Evolutionary conservation across 2,329 filamentous ascomycete species (phyloP).

Genomic region (Xylaria sp.): DNA sequence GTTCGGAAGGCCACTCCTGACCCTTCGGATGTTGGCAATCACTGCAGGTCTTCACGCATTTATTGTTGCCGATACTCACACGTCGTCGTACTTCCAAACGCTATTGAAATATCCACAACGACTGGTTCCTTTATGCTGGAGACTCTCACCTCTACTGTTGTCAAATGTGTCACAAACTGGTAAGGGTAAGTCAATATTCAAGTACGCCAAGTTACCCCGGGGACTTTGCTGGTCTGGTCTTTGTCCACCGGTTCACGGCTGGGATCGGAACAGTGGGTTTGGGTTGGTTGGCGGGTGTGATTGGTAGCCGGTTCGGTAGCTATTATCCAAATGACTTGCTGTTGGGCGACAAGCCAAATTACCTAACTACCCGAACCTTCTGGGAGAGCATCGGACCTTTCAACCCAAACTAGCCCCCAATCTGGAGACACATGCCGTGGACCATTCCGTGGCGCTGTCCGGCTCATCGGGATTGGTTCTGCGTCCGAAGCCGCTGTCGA

Average conservation of each 20-base stretch:
- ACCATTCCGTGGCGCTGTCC: slow-evolving; percentile 5
- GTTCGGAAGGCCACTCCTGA: not conserved
- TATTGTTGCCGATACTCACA: too few relatives aligned
- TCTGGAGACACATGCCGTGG: not conserved
- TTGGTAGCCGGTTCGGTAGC: too few relatives aligned
- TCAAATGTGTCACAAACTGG: not conserved
- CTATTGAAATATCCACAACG: not conserved
- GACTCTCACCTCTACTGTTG: not conserved
- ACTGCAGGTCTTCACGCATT: too few relatives aligned
- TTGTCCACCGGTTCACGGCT: not conserved
- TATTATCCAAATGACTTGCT: too few relatives aligned
- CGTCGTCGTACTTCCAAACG: not conserved
- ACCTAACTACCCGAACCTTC: not conserved
- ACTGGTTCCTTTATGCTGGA: not conserved
- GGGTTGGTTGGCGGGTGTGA: not conserved
- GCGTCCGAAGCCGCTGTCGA: slow-evolving; percentile 9
- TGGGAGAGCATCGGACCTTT: not conserved
- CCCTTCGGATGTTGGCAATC: too few relatives aligned
- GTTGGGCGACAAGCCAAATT: not conserved
- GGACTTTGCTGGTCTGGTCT: slow-evolving; percentile 5
- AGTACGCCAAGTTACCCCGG: not conserved
- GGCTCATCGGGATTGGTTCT: slow-evolving; percentile 7
- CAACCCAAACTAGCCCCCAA: not conserved
- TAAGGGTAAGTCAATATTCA: not conserved
- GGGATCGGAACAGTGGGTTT: not conserved